Evolutionary conservation across 169 alveolate species (phyloP), one percentile per base, ranked within the genome.

Genomic region (Cryptosporidium sp.): DNA sequence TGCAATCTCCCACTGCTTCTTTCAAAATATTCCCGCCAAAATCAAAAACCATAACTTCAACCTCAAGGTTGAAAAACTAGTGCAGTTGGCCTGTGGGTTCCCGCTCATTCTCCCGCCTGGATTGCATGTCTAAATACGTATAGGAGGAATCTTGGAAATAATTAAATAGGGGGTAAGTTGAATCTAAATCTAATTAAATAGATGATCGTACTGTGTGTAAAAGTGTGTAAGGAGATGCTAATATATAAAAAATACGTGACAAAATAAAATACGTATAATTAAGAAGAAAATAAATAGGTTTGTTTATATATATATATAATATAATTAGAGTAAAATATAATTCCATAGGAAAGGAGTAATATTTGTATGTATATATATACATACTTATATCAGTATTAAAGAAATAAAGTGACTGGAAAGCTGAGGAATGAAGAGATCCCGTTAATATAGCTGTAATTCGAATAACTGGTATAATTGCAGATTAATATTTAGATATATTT

Each of bases 71-170:
- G 1, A 14, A 48, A 14, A 48, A 48, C 1, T 1, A 48, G 12
- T 48, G 43, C 43, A 37, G 5, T 14, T 48, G n/a, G 5, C 14
- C 3, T 0, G 55, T 48, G 55, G 6, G 67, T 21, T 55, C 71
- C 71, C 71, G 71, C 71, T 1, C 4, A 2, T 0, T 37, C 31
- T 10, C 16, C 71, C 71, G 71, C 71, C 31, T 3, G 3, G 7
- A 21, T n/a, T n/a, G 67, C 67, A 59, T 59, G 69, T 59, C 69
- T 59, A 18, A 59, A 59, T 59, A 59, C 69, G 69, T 59, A 59
- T 3, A 14, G 43, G 51, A 6, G 51, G 71, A 65, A 65, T 65
- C 71, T 65, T 65, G 48, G 26, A 35, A 37, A 65, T 33, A 29
- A 65, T 65, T 59, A 18, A 29, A 65, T 31, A 65, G 71, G 71